A percentile compares a stretch with the other conserved stretches of the same genome.
Evolutionary conservation across 495 filamentous ascomycete species (phyloP).

Genomic region (Podospora australis): DNA sequence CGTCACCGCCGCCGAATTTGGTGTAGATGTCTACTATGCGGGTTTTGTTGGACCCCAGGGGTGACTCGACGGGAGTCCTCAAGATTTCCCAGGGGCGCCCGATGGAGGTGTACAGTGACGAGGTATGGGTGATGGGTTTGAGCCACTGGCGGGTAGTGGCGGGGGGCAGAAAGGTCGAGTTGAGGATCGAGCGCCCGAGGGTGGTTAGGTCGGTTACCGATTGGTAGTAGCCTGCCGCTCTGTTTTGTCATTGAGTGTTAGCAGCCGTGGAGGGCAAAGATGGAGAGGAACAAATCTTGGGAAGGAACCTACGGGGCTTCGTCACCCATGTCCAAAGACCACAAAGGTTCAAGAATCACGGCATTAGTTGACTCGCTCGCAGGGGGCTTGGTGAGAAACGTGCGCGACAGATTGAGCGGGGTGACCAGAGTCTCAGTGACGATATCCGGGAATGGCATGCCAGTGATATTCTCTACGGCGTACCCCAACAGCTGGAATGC

Average conservation of each 20-base stretch:
- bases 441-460: slow-evolving; percentile 5
- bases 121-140: slow-evolving; percentile 42
- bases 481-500: slow-evolving; percentile 19
- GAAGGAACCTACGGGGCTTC: slow-evolving; percentile 10
- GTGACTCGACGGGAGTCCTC: neutral
- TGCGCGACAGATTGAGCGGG: slow-evolving; percentile 12
- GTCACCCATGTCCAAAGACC: slow-evolving; percentile 12
- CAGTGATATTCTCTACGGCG: slow-evolving; percentile 15
- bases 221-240: slow-evolving; percentile 34
- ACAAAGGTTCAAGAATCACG: neutral
- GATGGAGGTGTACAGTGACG: slow-evolving; percentile 32
- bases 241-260: too few relatives aligned
- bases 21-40: slow-evolving; percentile 24
- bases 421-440: slow-evolving; percentile 7
- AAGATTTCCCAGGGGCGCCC: slow-evolving; percentile 55
- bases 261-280: too few relatives aligned
- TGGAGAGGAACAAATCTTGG: too few relatives aligned
- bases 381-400: slow-evolving; percentile 13
- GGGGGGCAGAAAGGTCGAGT: slow-evolving; percentile 35
- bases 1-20: slow-evolving; percentile 42
- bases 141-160: slow-evolving; percentile 47
- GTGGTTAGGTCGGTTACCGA: slow-evolving; percentile 40
- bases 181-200: slow-evolving; percentile 46
- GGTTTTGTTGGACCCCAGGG: neutral
- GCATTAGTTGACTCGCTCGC: slow-evolving; percentile 4